Evolutionary conservation across 106 monocot species (phyloP).

Genomic region (Acanthochlamys bracteata): DNA sequence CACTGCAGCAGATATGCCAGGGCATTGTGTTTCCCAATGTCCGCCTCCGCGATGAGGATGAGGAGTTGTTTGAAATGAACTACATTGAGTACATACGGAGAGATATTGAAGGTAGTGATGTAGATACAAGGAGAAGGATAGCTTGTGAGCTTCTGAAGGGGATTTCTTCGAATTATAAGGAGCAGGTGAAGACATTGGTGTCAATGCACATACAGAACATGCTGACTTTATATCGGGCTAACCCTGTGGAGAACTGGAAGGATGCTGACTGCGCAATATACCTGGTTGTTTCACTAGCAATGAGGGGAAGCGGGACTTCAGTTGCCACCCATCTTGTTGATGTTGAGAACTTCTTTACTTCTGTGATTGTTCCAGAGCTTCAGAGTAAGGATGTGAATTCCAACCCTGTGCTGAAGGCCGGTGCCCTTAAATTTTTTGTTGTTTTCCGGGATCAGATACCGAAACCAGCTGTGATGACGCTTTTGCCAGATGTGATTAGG

Average conservation of each 20-base stretch:
- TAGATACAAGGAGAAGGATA: conserved; percentile 72
- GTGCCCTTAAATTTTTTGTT: conserved; percentile 76
- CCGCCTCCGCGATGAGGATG: conserved; percentile 69
- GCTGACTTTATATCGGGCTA: conserved; percentile 47
- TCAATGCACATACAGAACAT: conserved; percentile 65
- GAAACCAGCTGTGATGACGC: conserved; percentile 38
- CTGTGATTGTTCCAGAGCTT: conserved; percentile 79
- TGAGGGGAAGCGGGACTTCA: conserved; percentile 36
- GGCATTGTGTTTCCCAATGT: conserved; percentile 90
- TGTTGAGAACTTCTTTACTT: conserved; percentile 67
- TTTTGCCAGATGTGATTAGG: conserved; percentile 55
- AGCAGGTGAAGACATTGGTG: conserved; percentile 65
- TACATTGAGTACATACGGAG: conserved; percentile 79
- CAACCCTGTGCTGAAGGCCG: conserved; percentile 71
- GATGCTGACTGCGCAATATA: conserved; percentile 91
- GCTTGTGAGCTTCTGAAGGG: conserved; percentile 90
- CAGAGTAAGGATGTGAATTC: conserved; percentile 50
- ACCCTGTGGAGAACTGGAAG: conserved; percentile 83
- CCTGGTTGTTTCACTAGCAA: conserved; percentile 61
- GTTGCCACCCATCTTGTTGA: conserved; percentile 46
- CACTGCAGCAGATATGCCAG: conserved; percentile 59
- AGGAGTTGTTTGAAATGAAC: conserved; percentile 87
- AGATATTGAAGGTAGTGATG: conserved; percentile 95
- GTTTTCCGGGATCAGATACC: conserved; percentile 77
- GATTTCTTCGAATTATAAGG: conserved; percentile 64